These are phyloP conservation scores for Lipomyces anomalus DNA, from an alignment of 805 yeast genomes.

Conservation along the genomic window DNA sequence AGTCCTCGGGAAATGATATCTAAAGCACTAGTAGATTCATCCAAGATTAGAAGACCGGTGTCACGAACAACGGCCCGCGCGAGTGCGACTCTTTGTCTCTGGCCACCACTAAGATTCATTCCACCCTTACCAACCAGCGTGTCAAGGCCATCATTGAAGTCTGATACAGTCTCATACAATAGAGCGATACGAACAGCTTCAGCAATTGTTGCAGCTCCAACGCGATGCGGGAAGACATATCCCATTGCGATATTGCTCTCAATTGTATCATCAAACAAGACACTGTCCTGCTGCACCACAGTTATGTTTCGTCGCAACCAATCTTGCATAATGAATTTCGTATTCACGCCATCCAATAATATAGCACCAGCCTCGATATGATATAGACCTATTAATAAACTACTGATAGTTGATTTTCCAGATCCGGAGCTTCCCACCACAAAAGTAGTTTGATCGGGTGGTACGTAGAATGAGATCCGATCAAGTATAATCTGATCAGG, in stretches of 20 bases:
- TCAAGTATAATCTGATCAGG: constrained; percentile 43
- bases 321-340: constrained; percentile 39
- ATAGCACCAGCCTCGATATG: constrained; percentile 49
- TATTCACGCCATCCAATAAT: constrained; percentile 47
- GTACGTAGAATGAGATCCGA: constrained; percentile 43
- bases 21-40: constrained; percentile 81
- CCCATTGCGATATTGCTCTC: constrained; percentile 60
- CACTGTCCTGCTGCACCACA: constrained; percentile 65
- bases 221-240: constrained; percentile 22
- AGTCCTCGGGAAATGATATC: constrained; percentile 47
- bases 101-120: constrained; percentile 77
- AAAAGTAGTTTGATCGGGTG: constrained; percentile 47
- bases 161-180: constrained; percentile 44
- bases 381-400: constrained; percentile 59
- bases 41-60: constrained; percentile 70
- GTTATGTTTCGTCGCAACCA: constrained; percentile 64
- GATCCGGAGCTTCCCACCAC: constrained; percentile 87
- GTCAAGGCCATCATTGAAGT: constrained; percentile 51
- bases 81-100: constrained; percentile 72
- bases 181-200: constrained; percentile 51
- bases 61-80: constrained; percentile 77
- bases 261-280: constrained; percentile 59
- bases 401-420: constrained; percentile 81
- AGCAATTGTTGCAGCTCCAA: constrained; percentile 30
- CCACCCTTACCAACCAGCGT: constrained; percentile 46